phyloP scores from a whole-genome alignment of 2,329 filamentous ascomycete species.

The Chalaropsis ovoidea region DNA sequence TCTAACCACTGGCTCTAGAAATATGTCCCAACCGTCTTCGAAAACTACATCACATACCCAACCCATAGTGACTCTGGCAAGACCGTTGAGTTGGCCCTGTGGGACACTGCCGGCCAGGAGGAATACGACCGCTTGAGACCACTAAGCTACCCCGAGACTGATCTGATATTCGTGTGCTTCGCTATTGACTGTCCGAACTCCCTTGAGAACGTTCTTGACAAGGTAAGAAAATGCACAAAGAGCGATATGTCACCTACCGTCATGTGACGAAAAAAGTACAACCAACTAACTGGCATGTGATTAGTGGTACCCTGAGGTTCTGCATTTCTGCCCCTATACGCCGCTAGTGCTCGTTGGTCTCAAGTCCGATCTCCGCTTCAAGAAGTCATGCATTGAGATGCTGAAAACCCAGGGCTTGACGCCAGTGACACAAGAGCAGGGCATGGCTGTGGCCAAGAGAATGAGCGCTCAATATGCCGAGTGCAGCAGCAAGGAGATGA shows the following conservation, averaged over 20 bases:
- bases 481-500: conserved; percentile 97
- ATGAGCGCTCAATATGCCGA: conserved; percentile 97
- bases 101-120: conserved; percentile 97
- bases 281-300: background rate
- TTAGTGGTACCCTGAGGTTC: conserved; percentile 97
- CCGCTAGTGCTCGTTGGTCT: conserved; percentile 91
- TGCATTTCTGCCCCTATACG: conserved; percentile 97
- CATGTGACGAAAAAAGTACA: background rate
- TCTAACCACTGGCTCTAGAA: conserved; percentile 50
- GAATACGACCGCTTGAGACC: conserved; percentile 95
- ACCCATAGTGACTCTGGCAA: conserved; percentile 80
- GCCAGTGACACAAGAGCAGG: conserved; percentile 85
- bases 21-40: conserved; percentile 98
- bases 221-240: conserved; percentile 49
- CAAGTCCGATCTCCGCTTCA: conserved; percentile 91
- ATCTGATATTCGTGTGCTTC: conserved; percentile 97
- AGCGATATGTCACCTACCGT: background rate
- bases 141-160: conserved; percentile 94
- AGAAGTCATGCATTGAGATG: conserved; percentile 95
- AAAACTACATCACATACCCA: conserved; percentile 99
- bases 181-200: conserved; percentile 98
- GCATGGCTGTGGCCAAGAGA: conserved; percentile 73
- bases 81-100: conserved; percentile 89
- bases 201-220: conserved; percentile 96
- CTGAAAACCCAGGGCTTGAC: conserved; percentile 96